Conservation (phyloP, 768 basidiomycete genomes). For the Russula virescens region DNA sequence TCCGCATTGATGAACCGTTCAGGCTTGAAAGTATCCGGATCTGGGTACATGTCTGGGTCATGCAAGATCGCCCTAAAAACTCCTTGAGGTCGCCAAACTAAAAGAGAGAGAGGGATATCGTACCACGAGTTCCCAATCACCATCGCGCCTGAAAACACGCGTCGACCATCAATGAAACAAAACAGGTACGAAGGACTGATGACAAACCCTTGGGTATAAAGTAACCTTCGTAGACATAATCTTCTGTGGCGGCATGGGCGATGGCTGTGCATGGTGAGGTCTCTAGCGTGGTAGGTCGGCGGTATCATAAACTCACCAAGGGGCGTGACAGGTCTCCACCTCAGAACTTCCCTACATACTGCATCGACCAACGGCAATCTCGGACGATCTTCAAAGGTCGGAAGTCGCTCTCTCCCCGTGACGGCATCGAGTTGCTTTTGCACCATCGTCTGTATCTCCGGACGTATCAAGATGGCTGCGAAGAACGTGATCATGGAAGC, state of each 20-base stretch:
- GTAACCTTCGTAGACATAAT: conserved; percentile 24
- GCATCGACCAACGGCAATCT: conserved; percentile 26
- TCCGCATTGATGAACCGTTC: background rate
- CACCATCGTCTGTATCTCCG: conserved; percentile 20
- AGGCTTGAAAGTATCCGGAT: background rate
- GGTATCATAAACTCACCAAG: conserved; percentile 13
- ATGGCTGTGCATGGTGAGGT: background rate
- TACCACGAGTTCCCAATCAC: conserved; percentile 25
- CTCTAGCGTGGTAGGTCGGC: background rate
- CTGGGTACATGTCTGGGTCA: background rate
- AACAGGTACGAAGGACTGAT: background rate
- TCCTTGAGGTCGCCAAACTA: background rate
- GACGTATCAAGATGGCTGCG: conserved; percentile 19
- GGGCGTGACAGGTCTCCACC: conserved; percentile 20
- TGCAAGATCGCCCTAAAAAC: background rate
- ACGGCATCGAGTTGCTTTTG: conserved; percentile 26
- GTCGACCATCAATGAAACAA: background rate
- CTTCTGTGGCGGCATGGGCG: conserved; percentile 16
- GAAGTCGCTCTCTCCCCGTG: conserved; percentile 22
- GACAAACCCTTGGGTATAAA: conserved; percentile 19
- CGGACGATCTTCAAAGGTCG: conserved; percentile 21
- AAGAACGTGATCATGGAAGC: background rate
- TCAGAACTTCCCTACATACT: conserved; percentile 22
- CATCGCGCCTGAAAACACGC: conserved; percentile 10
- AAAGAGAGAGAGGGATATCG: background rate